phyloP scores from a whole-genome alignment of 768 basidiomycete genomes.

The Russula earlei region DNA sequence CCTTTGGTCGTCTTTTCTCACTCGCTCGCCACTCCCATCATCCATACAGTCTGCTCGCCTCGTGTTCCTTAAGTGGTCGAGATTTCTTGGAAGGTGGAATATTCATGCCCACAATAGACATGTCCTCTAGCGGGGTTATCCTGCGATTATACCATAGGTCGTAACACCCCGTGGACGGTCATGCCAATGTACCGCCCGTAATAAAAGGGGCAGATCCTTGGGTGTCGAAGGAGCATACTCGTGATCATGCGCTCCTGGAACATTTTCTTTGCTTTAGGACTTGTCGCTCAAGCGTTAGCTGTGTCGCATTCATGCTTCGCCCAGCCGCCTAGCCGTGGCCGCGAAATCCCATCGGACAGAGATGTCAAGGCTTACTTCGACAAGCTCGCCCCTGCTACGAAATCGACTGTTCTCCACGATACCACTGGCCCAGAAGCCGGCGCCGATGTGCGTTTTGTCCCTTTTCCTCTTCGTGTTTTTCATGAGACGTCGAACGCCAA shows the following conservation, averaged over 20 bases:
- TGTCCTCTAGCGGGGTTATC: background rate
- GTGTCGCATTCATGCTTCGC: background rate
- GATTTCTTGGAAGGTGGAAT: background rate
- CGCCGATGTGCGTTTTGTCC: background rate
- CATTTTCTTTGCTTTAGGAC: background rate
- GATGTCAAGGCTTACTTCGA: slow-evolving; percentile 4
- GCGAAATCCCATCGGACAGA: background rate
- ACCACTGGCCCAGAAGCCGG: slow-evolving; percentile 11
- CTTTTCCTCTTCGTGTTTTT: background rate
- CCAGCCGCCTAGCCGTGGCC: background rate
- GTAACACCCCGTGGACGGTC: background rate
- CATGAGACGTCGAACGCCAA: background rate
- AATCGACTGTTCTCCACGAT: slow-evolving; percentile 7
- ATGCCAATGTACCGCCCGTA: background rate
- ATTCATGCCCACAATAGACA: background rate
- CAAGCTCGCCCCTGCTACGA: slow-evolving; percentile 1
- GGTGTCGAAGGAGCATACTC: background rate
- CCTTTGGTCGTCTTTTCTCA: background rate
- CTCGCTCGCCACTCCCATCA: background rate
- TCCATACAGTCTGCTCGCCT: background rate
- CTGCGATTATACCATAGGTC: background rate
- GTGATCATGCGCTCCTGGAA: background rate
- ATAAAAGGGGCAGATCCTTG: background rate
- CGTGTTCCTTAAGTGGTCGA: background rate
- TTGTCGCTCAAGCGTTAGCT: slow-evolving; percentile 3